Conservation (phyloP, 139 green algal species). For the Eudorina sp. region DNA sequence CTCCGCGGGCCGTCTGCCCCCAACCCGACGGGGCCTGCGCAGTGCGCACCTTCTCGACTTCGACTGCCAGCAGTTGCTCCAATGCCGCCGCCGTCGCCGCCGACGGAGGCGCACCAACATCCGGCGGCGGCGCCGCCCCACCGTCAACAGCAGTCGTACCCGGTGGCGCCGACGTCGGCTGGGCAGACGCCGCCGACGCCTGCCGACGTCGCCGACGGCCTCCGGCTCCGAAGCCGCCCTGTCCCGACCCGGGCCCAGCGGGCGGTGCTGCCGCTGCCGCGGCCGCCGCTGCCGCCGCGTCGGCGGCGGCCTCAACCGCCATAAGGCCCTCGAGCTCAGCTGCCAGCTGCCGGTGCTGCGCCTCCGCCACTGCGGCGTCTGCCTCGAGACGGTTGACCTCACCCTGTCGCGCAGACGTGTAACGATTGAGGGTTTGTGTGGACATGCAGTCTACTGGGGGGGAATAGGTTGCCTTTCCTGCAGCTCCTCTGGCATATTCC, state of each 20-base stretch:
- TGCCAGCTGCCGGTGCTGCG: neutral
- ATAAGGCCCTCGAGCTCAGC: neutral
- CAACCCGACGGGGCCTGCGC: too few species aligned
- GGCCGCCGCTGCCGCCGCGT: neutral
- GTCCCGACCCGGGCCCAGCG: neutral
- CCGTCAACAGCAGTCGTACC: neutral
- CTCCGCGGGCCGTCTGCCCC: too few species aligned
- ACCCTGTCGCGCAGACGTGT: neutral
- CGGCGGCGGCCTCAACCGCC: neutral
- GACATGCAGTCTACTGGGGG: too few species aligned
- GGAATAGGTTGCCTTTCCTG: too few species aligned
- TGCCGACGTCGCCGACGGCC: neutral
- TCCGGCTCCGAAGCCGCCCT: neutral
- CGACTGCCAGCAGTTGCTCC: conserved; percentile 29
- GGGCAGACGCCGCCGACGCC: too few species aligned
- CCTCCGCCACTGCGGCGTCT: neutral
- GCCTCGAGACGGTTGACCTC: neutral
- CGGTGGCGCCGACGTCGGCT: neutral
- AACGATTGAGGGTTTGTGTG: too few species aligned
- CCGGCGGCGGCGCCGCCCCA: too few species aligned
- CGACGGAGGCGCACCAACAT: neutral
- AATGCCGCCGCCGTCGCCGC: neutral
- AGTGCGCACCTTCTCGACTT: conserved; percentile 14
- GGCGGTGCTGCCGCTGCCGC: neutral
- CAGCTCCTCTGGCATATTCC: too few species aligned